A percentile compares a stretch with the other conserved stretches of the same genome.
Conservation (phyloP, 177 flowering plant species). For the Vitis hybrid region DNA sequence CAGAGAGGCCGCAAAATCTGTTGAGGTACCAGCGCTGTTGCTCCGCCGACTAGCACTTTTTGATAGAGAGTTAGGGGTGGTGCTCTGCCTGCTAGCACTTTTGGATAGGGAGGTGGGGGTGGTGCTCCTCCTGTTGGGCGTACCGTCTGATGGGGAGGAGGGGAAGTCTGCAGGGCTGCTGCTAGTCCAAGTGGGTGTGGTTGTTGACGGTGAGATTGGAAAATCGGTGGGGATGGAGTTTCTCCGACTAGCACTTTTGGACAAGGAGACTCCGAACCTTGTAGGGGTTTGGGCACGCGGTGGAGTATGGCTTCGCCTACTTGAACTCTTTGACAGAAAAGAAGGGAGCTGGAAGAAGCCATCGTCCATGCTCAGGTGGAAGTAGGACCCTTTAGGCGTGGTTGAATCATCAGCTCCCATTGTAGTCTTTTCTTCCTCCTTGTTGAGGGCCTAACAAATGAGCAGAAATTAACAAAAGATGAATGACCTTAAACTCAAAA, state of each 20-base stretch:
- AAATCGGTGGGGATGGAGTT: not conserved
- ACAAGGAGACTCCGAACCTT: not conserved
- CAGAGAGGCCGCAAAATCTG: constrained; percentile 8
- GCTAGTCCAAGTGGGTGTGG: too few relatives aligned
- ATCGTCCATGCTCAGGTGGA: constrained; percentile 19
- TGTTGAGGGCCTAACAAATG: not conserved
- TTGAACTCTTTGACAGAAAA: constrained; percentile 12
- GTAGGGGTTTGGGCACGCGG: not conserved
- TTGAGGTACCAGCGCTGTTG: not conserved
- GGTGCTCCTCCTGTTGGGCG: not conserved
- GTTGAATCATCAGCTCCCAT: not conserved
- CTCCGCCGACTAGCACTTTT: constrained; percentile 14
- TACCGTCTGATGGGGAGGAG: too few relatives aligned
- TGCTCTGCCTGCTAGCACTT: not conserved
- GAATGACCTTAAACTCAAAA: not conserved
- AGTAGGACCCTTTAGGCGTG: not conserved
- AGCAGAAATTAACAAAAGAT: not conserved
- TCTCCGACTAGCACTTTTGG: constrained; percentile 11
- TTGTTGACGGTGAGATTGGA: too few relatives aligned
- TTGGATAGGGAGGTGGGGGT: constrained; percentile 1
- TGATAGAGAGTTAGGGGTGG: not conserved
- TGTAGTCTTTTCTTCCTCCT: not conserved
- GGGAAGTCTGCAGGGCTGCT: too few relatives aligned
- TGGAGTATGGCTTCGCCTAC: constrained; percentile 18
- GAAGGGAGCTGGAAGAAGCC: constrained; percentile 4